phyloP scores from a whole-genome alignment of 805 yeast species.

The Vanderwaltozyma yarrowii region DNA sequence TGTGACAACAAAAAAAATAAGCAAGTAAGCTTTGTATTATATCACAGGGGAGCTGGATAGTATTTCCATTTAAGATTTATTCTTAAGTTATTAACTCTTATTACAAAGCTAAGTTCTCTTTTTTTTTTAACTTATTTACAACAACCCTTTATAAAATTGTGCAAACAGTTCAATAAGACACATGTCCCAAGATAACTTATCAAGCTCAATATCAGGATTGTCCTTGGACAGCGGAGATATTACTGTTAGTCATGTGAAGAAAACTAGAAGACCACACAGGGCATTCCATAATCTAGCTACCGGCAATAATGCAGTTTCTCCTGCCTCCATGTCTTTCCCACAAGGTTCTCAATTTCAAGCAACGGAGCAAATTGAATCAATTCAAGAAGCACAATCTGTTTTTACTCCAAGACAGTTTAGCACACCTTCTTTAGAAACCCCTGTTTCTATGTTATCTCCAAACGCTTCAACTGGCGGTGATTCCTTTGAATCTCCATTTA shows the following conservation, averaged over 20 bases:
- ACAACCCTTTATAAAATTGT: too few relatives aligned
- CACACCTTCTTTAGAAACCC: conserved; percentile 7
- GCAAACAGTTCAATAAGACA: too few relatives aligned
- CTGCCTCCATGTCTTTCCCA: conserved; percentile 1
- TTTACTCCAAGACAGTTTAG: conserved; percentile 10
- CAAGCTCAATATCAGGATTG: background rate
- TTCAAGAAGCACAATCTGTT: background rate
- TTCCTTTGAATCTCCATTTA: conserved; percentile 1
- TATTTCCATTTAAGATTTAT: too few relatives aligned
- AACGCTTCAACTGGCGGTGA: background rate
- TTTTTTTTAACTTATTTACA: too few relatives aligned
- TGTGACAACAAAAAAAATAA: too few relatives aligned
- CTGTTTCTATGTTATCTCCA: conserved; percentile 3
- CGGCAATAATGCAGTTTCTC: background rate
- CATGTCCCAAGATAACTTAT: too few relatives aligned
- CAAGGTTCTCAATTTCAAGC: conserved; percentile 3
- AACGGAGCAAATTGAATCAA: background rate
- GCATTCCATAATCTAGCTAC: conserved; percentile 18
- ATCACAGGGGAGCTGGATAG: too few relatives aligned
- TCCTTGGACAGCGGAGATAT: background rate
- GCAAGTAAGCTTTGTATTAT: too few relatives aligned
- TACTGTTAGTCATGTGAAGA: conserved; percentile 4
- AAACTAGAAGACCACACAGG: conserved; percentile 23
- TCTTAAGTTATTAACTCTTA: too few relatives aligned
- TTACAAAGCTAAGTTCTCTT: too few relatives aligned